phyloP scores from a whole-genome alignment of 2,329 filamentous ascomycete genomes.

The Ceratocystis destructans region DNA sequence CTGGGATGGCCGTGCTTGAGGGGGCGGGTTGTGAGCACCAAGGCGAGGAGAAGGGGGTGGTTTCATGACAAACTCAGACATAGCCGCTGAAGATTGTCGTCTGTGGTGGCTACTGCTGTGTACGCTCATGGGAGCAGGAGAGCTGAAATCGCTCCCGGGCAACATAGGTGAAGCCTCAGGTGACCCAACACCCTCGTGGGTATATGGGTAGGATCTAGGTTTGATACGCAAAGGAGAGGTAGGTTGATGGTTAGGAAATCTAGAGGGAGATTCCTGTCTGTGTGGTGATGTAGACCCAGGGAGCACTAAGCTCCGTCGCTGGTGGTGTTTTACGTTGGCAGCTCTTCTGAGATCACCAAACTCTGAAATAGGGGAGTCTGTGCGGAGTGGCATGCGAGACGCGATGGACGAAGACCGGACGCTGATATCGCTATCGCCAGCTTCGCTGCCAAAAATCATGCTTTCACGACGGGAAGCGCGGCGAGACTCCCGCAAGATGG shows the following conservation, averaged over 20 bases:
- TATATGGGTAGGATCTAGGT: constrained; percentile 48
- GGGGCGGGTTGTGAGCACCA: constrained; percentile 59
- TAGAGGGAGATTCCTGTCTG: constrained; percentile 78
- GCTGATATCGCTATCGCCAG: constrained; percentile 77
- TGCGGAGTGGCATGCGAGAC: constrained; percentile 53
- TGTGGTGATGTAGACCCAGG: constrained; percentile 65
- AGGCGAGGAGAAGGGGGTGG: constrained; percentile 73
- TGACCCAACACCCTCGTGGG: constrained; percentile 56
- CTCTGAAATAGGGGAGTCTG: constrained; percentile 84
- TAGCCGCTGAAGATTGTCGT: constrained; percentile 79
- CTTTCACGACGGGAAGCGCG: constrained; percentile 38
- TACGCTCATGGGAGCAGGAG: constrained; percentile 47
- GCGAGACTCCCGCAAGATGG: constrained; percentile 43
- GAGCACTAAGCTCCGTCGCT: constrained; percentile 75
- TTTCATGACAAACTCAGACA: constrained; percentile 52
- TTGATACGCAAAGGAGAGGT: constrained; percentile 85
- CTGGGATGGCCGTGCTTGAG: constrained; percentile 74
- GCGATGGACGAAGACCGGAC: constrained; percentile 65
- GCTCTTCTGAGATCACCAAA: constrained; percentile 61
- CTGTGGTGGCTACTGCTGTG: constrained; percentile 49
- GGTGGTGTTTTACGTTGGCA: constrained; percentile 66
- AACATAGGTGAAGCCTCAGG: constrained; percentile 84
- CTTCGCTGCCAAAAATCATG: constrained; percentile 69
- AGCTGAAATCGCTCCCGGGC: constrained; percentile 66
- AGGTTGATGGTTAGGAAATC: constrained; percentile 44